These are phyloP conservation scores for Thamnidium elegans DNA, from an alignment of 192 early-diverging fungal species.

Conservation along the genomic window DNA sequence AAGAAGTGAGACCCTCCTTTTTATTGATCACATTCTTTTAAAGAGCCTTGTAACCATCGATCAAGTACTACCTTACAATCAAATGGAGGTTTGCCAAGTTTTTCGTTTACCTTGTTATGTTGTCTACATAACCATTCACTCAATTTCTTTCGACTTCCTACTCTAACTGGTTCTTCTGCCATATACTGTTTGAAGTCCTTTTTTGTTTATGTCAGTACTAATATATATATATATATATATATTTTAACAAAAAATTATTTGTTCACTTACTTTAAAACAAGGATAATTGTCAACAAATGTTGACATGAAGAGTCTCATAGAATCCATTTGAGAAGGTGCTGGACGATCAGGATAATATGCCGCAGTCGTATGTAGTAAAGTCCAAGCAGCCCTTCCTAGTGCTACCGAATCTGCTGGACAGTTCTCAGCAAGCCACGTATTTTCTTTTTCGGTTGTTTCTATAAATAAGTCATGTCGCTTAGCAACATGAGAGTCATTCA, in stretches of 20 bases:
- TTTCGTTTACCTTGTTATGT: slow-evolving; percentile 93
- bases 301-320: slow-evolving; percentile 70
- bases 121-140: slow-evolving; percentile 87
- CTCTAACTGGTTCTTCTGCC: slow-evolving; percentile 66
- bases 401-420: slow-evolving; percentile 82
- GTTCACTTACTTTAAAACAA: slow-evolving; percentile 67
- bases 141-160: slow-evolving; percentile 66
- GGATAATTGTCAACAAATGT: slow-evolving; percentile 90
- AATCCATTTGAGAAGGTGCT: slow-evolving; percentile 61
- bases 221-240: background rate
- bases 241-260: background rate
- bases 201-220: background rate
- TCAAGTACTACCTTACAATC: slow-evolving; percentile 92
- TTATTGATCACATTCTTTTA: slow-evolving; percentile 40
- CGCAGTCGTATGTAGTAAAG: slow-evolving; percentile 95
- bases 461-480: no score
- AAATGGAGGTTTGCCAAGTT: slow-evolving; percentile 84
- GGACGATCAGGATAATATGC: slow-evolving; percentile 92
- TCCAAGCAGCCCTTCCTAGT: slow-evolving; percentile 93
- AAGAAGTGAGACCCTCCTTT: no score
- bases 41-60: slow-evolving; percentile 80
- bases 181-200: slow-evolving; percentile 78
- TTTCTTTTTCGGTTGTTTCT: no score
- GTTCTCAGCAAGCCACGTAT: slow-evolving; percentile 33
- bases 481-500: no score